phyloP scores from a whole-genome alignment of 1,284 basidiomycete genomes.

The Hypsizygus ulmarius region DNA sequence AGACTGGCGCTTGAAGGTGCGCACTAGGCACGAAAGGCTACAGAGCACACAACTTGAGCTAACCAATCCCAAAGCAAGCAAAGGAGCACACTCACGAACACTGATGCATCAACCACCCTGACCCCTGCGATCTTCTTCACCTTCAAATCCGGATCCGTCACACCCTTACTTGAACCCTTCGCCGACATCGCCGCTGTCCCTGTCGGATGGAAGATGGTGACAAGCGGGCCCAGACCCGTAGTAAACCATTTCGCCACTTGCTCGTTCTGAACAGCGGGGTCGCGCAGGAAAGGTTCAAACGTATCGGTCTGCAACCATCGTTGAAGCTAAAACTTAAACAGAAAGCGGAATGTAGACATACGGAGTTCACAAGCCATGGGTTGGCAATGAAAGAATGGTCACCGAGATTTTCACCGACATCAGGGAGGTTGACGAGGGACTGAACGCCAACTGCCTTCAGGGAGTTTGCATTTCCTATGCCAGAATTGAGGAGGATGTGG shows the following conservation, averaged over 20 bases:
- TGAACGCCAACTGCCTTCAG: conserved; percentile 17
- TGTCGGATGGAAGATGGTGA: conserved; percentile 23
- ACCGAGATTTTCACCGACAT: conserved; percentile 24
- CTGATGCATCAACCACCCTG: conserved; percentile 28
- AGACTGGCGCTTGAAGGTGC: conserved; percentile 21
- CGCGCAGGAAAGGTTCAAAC: conserved; percentile 18
- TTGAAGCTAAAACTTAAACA: background rate
- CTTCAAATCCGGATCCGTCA: conserved; percentile 25
- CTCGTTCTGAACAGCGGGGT: conserved; percentile 14
- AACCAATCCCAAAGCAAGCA: background rate
- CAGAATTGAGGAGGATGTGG: conserved; percentile 25
- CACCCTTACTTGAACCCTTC: conserved; percentile 18
- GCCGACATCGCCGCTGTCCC: conserved; percentile 25
- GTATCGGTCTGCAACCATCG: conserved; percentile 14
- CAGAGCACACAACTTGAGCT: background rate
- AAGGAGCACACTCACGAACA: conserved; percentile 20
- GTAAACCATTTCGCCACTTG: conserved; percentile 18
- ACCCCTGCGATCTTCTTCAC: conserved; percentile 26
- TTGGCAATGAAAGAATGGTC: conserved; percentile 30
- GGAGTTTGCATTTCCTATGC: conserved; percentile 21
- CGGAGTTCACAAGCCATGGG: conserved; percentile 19
- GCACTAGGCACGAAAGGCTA: conserved; percentile 21
- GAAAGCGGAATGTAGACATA: background rate
- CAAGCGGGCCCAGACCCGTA: conserved; percentile 17
- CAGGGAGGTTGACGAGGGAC: conserved; percentile 23